These are phyloP conservation scores for Crithidia bombi DNA, from an alignment of 208 protist genomes.

Conservation along the genomic window DNA sequence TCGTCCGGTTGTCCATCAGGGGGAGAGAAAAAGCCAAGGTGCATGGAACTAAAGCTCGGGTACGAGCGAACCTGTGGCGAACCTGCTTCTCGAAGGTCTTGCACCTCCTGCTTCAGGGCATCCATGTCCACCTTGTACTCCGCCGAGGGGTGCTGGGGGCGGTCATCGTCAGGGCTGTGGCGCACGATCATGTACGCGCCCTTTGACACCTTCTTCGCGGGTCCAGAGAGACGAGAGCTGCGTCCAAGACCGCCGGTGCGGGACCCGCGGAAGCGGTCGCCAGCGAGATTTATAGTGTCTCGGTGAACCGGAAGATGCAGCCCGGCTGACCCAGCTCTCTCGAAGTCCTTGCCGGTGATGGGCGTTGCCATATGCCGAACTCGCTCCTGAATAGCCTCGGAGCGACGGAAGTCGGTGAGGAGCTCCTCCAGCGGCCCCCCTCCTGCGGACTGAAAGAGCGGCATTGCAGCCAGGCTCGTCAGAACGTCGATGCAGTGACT, in stretches of 20 bases:
- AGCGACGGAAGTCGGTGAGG: conserved; percentile 35
- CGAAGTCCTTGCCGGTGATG: conserved; percentile 56
- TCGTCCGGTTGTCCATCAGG: conserved; percentile 21
- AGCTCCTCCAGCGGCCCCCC: conserved; percentile 35
- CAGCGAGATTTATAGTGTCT: conserved; percentile 52
- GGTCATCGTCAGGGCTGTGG: conserved; percentile 24
- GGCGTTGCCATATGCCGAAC: conserved; percentile 45
- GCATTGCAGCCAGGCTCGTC: conserved; percentile 32
- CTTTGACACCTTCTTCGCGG: conserved; percentile 13
- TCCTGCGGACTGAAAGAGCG: conserved; percentile 38
- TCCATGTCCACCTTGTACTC: conserved; percentile 32
- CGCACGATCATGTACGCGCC: conserved; percentile 27
- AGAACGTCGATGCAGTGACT: conserved; percentile 51
- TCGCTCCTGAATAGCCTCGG: conserved; percentile 35
- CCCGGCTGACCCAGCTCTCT: conserved; percentile 29
- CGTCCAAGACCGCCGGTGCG: conserved; percentile 4
- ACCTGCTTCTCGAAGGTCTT: conserved; percentile 23
- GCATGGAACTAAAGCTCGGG: conserved; percentile 57
- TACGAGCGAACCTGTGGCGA: conserved; percentile 67
- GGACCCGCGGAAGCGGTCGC: conserved; percentile 25
- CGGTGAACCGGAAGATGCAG: conserved; percentile 38
- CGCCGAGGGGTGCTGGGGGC: not conserved
- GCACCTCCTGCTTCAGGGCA: conserved; percentile 32
- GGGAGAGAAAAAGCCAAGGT: conserved; percentile 33
- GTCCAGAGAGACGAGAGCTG: not conserved